Conservation (phyloP, 2,329 filamentous ascomycete species). For the Didymella pomorum region DNA sequence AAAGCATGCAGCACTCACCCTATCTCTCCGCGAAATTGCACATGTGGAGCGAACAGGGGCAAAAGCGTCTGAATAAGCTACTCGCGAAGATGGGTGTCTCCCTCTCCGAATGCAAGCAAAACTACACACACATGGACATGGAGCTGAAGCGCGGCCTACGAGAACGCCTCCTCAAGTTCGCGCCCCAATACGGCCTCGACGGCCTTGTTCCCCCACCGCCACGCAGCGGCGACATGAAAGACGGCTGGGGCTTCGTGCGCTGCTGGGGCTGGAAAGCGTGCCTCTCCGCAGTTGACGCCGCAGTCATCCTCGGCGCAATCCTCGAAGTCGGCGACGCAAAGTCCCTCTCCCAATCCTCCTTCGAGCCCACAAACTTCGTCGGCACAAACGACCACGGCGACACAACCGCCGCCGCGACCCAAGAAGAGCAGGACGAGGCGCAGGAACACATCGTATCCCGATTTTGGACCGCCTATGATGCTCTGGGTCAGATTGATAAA, state of each 20-base stretch:
- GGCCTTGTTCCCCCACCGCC: conserved; percentile 79
- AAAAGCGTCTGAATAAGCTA: conserved; percentile 89
- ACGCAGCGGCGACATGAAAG: conserved; percentile 75
- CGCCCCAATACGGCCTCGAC: conserved; percentile 90
- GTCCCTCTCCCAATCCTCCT: conserved; percentile 41
- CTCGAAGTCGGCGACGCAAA: conserved; percentile 82
- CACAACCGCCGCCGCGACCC: conserved; percentile 30
- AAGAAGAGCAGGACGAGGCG: conserved; percentile 41
- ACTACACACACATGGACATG: conserved; percentile 98
- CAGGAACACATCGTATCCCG: conserved; percentile 59
- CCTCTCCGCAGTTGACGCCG: conserved; percentile 89
- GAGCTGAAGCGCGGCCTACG: conserved; percentile 88
- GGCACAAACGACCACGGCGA: conserved; percentile 37
- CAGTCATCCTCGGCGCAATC: conserved; percentile 89
- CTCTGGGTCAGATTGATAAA: conserved; percentile 67
- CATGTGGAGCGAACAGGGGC: conserved; percentile 90
- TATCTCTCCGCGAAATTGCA: conserved; percentile 91
- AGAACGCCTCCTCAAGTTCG: conserved; percentile 87
- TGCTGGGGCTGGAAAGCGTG: conserved; percentile 99
- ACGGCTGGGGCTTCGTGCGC: conserved; percentile 95
- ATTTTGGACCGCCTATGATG: conserved; percentile 68
- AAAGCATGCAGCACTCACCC: conserved; percentile 97
- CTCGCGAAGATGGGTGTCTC: conserved; percentile 98
- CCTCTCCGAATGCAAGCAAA: conserved; percentile 90
- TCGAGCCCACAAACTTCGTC: conserved; percentile 44